Evolutionary conservation across 345 rosid species (phyloP).

Genomic region (Lepidium aucheri): DNA sequence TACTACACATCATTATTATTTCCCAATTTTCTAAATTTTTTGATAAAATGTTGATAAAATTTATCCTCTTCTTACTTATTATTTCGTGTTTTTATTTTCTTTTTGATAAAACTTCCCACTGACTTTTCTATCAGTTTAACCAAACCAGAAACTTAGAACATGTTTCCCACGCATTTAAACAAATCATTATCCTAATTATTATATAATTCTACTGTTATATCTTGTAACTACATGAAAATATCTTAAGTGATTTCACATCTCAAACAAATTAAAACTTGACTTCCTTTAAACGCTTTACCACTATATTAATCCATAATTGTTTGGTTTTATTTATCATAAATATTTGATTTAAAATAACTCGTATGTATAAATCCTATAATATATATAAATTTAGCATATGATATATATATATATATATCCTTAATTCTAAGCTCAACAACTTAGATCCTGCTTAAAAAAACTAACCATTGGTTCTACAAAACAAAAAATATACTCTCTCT

Average conservation of each 20-base stretch:
- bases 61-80: not conserved
- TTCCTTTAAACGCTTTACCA: not conserved
- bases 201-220: not conserved
- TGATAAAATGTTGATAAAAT: too few relatives aligned
- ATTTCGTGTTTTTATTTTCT: too few relatives aligned
- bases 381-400: too few relatives aligned
- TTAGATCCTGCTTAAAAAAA: too few relatives aligned
- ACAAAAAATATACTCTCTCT: too few relatives aligned
- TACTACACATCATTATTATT: slow-evolving; percentile 1
- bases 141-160: slow-evolving; percentile 13
- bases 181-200: not conserved
- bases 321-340: not conserved
- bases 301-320: not conserved
- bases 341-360: not conserved
- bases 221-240: not conserved
- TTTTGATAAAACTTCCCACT: not conserved
- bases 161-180: slow-evolving; percentile 15
- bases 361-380: not conserved
- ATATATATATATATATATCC: too few relatives aligned
- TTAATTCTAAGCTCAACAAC: too few relatives aligned
- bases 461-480: too few relatives aligned
- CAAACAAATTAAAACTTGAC: not conserved
- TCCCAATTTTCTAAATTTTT: not conserved
- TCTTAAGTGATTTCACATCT: not conserved
- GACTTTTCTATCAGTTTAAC: not conserved